Evolutionary conservation across 2,329 filamentous ascomycete genomes (phyloP), one percentile per base, ranked within the genome.

Genomic region (Microcera coccophila): DNA sequence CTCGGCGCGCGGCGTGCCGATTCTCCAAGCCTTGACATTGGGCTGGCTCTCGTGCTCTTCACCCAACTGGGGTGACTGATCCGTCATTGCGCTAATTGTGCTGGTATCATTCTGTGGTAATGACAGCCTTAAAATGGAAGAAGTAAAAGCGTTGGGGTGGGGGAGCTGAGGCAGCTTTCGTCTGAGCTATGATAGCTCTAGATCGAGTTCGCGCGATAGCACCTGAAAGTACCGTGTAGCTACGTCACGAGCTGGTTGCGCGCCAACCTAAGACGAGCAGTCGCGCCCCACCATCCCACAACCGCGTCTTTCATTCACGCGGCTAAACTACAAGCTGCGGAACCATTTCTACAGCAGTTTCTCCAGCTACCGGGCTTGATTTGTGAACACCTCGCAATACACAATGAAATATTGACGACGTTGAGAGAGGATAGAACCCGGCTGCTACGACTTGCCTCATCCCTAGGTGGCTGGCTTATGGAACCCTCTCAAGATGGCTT

Each of bases 401-500:
- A n/a, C n/a, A n/a, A n/a, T n/a, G n/a, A n/a, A n/a, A n/a, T n/a
- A n/a, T n/a, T n/a, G n/a, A n/a, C n/a, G n/a, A n/a, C n/a, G n/a
- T n/a, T n/a, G n/a, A n/a, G n/a, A n/a, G n/a, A n/a, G n/a, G n/a
- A n/a, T n/a, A n/a, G n/a, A n/a, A n/a, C n/a, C n/a, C n/a, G n/a
- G n/a, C n/a, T n/a, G n/a, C n/a, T n/a, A n/a, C n/a, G n/a, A n/a
- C n/a, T n/a, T n/a, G n/a, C n/a, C n/a, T n/a, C n/a, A n/a, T n/a
- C n/a, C n/a, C n/a, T n/a, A n/a, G n/a, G n/a, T n/a, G n/a, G 49
- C 50, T 38, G 42, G 56, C 60, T 44, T 58, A 67, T 68, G 65
- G 64, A 61, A 57, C 54, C 48, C 50, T 43, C 41, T 38, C 55
- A 59, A 54, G 39, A 98, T 98, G 94, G 91, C 91, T 56, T 83